phyloP scores from a whole-genome alignment of 2,329 filamentous ascomycete genomes.

The Saccharata proteae region DNA sequence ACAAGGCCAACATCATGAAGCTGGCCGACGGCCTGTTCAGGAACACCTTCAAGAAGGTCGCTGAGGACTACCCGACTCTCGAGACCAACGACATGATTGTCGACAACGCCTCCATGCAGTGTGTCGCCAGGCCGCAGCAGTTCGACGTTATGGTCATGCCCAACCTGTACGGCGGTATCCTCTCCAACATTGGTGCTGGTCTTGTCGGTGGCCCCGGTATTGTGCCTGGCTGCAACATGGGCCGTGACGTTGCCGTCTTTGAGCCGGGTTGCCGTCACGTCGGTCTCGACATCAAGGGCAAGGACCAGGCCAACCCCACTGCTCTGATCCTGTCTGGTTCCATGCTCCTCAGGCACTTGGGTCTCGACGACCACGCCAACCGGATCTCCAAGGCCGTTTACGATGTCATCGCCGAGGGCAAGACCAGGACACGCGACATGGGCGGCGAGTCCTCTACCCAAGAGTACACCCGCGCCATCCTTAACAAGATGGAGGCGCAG shows the following conservation, averaged over 20 bases:
- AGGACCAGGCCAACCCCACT: slow-evolving; percentile 97
- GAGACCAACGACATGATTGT: slow-evolving; percentile 99
- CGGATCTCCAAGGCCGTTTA: slow-evolving; percentile 84
- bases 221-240: slow-evolving; percentile 99
- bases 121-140: slow-evolving; percentile 88
- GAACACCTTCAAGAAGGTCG: slow-evolving; percentile 86
- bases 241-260: slow-evolving; percentile 93
- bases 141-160: slow-evolving; percentile 99
- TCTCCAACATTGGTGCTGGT: slow-evolving; percentile 97
- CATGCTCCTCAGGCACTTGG: slow-evolving; percentile 95
- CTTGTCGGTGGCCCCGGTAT: slow-evolving; percentile 95
- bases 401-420: slow-evolving; percentile 76
- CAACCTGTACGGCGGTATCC: slow-evolving; percentile 95
- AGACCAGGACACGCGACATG: slow-evolving; percentile 89
- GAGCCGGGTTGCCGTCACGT: slow-evolving; percentile 99
- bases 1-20: slow-evolving; percentile 99
- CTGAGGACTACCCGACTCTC: slow-evolving; percentile 89
- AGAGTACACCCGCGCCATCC: slow-evolving; percentile 87
- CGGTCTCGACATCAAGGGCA: slow-evolving; percentile 98
- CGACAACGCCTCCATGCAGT: slow-evolving; percentile 99
- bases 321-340: slow-evolving; percentile 88
- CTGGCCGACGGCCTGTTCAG: slow-evolving; percentile 97
- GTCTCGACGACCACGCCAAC: slow-evolving; percentile 96
- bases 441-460: slow-evolving; percentile 80
- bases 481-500: slow-evolving; percentile 78